Evolutionary conservation across 192 early-diverging fungal genomes (phyloP).

Genomic region (Backusella psychrophila): DNA sequence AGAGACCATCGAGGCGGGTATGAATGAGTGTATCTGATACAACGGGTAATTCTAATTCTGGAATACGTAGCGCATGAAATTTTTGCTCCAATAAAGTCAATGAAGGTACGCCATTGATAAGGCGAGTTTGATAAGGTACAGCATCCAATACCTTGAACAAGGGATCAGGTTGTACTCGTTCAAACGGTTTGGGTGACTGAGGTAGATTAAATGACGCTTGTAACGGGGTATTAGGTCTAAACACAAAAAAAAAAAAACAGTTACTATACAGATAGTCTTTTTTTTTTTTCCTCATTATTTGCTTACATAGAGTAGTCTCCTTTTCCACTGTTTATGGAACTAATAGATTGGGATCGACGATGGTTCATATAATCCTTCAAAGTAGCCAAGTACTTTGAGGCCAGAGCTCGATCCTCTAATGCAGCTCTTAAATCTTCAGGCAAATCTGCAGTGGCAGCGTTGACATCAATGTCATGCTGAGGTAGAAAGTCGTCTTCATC

Average conservation of each 20-base stretch:
- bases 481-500: slow-evolving; percentile 40
- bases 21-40: slow-evolving; percentile 53
- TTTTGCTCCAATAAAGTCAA: slow-evolving; percentile 50
- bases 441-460: slow-evolving; percentile 37
- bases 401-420: slow-evolving; percentile 39
- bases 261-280: neutral
- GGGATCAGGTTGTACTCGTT: slow-evolving; percentile 19
- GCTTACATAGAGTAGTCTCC: slow-evolving; percentile 31
- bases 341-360: slow-evolving; percentile 33
- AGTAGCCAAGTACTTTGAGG: slow-evolving; percentile 42
- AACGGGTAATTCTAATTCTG: slow-evolving; percentile 53
- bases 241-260: neutral
- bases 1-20: slow-evolving; percentile 46
- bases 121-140: slow-evolving; percentile 25
- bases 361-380: slow-evolving; percentile 39
- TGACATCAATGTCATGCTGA: slow-evolving; percentile 33
- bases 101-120: slow-evolving; percentile 56
- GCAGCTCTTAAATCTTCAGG: slow-evolving; percentile 49
- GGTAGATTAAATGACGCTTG: slow-evolving; percentile 27
- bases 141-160: slow-evolving; percentile 22
- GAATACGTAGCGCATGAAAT: slow-evolving; percentile 51
- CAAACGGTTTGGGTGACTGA: slow-evolving; percentile 14
- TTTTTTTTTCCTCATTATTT: neutral
- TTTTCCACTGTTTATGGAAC: slow-evolving; percentile 36
- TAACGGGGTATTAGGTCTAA: slow-evolving; percentile 22